A percentile compares a stretch with the other conserved stretches of the same genome.
phyloP scores from a whole-genome alignment of 495 filamentous ascomycete species.

The Penicillium pulvis region DNA sequence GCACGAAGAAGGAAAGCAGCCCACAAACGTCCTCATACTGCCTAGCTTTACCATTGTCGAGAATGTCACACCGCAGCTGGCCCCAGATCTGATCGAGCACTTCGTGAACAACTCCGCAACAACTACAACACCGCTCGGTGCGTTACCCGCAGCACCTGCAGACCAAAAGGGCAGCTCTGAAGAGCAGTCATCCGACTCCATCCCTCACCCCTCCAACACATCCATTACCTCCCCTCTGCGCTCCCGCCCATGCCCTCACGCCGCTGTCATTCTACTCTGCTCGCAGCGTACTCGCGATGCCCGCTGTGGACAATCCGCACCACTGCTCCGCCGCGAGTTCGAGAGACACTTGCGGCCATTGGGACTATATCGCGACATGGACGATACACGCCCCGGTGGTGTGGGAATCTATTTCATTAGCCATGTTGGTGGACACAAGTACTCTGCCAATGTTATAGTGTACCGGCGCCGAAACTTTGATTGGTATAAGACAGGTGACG shows the following conservation, averaged over 20 bases:
- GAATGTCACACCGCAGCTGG: constrained; percentile 76
- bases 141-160: constrained; percentile 11
- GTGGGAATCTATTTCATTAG: constrained; percentile 95
- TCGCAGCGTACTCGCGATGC: constrained; percentile 92
- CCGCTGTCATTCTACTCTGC: constrained; percentile 87
- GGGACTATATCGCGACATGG: constrained; percentile 81
- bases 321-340: constrained; percentile 81
- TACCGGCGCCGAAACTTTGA: constrained; percentile 70
- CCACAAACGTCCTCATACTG: constrained; percentile 83
- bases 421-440: constrained; percentile 94
- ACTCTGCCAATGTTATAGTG: constrained; percentile 82
- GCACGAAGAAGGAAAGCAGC: constrained; percentile 59
- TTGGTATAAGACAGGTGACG: constrained; percentile 42
- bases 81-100: constrained; percentile 68
- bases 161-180: constrained; percentile 8
- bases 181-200: constrained; percentile 12
- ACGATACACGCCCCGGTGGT: constrained; percentile 84
- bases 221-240: constrained; percentile 54
- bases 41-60: constrained; percentile 86
- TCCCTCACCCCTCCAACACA: constrained; percentile 31
- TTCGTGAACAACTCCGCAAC: constrained; percentile 75
- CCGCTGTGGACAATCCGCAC: constrained; percentile 90
- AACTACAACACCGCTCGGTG: constrained; percentile 67
- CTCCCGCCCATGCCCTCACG: constrained; percentile 74
- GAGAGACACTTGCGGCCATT: constrained; percentile 85